Base-by-base conservation (phyloP, 2,329 filamentous ascomycete species). In the Pseudopithomyces maydicus region DNA sequence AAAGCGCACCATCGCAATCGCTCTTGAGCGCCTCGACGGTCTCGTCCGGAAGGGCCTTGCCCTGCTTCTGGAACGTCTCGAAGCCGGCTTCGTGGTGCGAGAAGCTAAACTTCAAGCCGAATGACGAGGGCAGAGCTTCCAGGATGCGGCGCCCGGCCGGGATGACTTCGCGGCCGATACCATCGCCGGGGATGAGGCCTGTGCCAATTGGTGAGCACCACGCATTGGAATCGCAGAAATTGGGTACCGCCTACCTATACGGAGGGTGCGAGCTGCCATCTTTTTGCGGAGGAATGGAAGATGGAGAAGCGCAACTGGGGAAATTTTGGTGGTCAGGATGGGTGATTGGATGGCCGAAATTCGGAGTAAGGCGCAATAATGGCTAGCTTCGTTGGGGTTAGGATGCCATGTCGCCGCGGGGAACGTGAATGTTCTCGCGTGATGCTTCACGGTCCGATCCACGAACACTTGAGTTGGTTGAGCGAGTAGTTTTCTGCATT, bases 151-250 rank as follows among this genome's bases (percentile, higher is more conserved):
- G 91, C 50, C 94, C 95, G 53, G 95, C 86, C 65, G 95, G 95
- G 78, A 99, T 98, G 77, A 99, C 95, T 81, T 99, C 95, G 76
- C 91, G 91, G 80, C 95, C 95, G 80, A 99, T 99, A 79, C 95
- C 95, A 81, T 99, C 95, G 74, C 95, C 95, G 70, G 95, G 91
- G 76, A 99, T 98, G 71, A 98, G 90, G 77, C 93, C 93, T 96
- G 26, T 29, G 62, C 2, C 7, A 1, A 19, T 42, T 12, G 20
- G 35, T 38, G 20, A 23, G 44, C 15, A 20, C 6, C 19, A 33
- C 6, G n/a, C 14, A 23, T 20, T 23, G 6, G 7, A n/a, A 45
- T 11, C 1, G 22, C 5, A 23, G 6, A 3, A 10, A 2, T 35
- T 8, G 26, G 26, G 15, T 10, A 17, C 11, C 32, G 15, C 10